Conservation (phyloP, 2,329 filamentous ascomycete species). For the Cercospora berteroae region DNA sequence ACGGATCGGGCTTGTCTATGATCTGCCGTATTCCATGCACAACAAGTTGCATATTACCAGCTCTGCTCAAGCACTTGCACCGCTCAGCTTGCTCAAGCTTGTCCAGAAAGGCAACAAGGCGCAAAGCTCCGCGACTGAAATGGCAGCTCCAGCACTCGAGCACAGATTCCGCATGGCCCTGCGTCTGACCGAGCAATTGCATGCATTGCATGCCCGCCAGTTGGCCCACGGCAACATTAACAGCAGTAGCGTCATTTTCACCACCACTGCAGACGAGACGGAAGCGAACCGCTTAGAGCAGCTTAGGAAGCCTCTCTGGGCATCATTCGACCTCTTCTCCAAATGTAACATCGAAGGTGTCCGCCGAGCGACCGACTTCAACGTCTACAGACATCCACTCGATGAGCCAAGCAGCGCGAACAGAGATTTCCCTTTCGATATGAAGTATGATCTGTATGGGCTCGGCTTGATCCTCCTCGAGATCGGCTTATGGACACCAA, state of each 20-base stretch:
- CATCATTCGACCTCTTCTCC: constrained; percentile 73
- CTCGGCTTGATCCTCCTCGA: constrained; percentile 71
- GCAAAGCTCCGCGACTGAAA: constrained; percentile 43
- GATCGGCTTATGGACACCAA: constrained; percentile 71
- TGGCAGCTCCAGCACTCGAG: constrained; percentile 63
- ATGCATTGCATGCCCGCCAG: constrained; percentile 67
- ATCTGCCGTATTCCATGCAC: constrained; percentile 59
- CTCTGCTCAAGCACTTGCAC: constrained; percentile 31
- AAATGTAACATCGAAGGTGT: constrained; percentile 51
- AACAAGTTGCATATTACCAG: constrained; percentile 45
- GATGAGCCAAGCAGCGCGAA: constrained; percentile 38
- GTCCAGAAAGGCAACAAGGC: constrained; percentile 48
- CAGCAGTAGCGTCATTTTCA: constrained; percentile 67
- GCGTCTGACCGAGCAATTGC: constrained; percentile 69
- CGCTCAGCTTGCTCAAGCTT: constrained; percentile 48
- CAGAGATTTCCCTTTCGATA: constrained; percentile 50
- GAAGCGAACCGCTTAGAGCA: constrained; percentile 51
- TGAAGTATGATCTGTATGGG: constrained; percentile 64
- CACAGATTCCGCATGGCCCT: constrained; percentile 73
- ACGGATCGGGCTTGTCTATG: constrained; percentile 71
- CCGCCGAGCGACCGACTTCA: constrained; percentile 46
- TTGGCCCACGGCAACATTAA: constrained; percentile 70
- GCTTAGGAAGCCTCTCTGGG: constrained; percentile 66
- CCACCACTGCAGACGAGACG: constrained; percentile 46
- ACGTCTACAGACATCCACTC: constrained; percentile 67